Percentiles rank a stretch among this genome's conserved stretches.
phyloP scores from a whole-genome alignment of 768 basidiomycete species.

The Boletus patriciae region DNA sequence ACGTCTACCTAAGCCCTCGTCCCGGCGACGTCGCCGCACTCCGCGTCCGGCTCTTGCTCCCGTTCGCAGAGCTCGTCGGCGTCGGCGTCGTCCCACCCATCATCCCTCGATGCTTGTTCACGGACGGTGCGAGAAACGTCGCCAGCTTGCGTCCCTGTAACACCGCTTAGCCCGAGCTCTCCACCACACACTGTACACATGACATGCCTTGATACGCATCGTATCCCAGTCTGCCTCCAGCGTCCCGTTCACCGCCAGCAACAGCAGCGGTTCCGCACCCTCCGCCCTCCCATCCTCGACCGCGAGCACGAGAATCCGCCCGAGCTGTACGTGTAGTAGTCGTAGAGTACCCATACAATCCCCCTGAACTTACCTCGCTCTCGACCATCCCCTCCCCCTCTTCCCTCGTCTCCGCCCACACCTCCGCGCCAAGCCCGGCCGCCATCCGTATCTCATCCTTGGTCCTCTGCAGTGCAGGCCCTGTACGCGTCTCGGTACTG shows the following conservation, averaged over 20 bases:
- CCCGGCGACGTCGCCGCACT: slow-evolving; percentile 33
- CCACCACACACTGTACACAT: slow-evolving; percentile 15
- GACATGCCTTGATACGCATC: slow-evolving; percentile 58
- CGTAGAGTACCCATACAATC: background rate
- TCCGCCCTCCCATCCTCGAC: slow-evolving; percentile 43
- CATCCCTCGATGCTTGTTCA: slow-evolving; percentile 37
- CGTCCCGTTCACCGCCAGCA: slow-evolving; percentile 68
- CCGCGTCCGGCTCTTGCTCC: slow-evolving; percentile 27
- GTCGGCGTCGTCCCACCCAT: slow-evolving; percentile 17
- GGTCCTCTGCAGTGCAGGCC: slow-evolving; percentile 33
- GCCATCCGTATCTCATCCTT: slow-evolving; percentile 76
- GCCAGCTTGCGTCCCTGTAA: slow-evolving; percentile 34
- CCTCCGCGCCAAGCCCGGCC: slow-evolving; percentile 69
- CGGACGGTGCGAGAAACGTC: slow-evolving; percentile 35
- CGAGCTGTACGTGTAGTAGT: slow-evolving; percentile 46
- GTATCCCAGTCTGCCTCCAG: slow-evolving; percentile 64
- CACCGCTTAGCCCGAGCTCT: background rate
- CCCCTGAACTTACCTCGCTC: slow-evolving; percentile 58
- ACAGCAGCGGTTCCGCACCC: slow-evolving; percentile 52
- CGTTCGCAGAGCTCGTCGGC: slow-evolving; percentile 7
- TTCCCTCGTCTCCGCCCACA: slow-evolving; percentile 75
- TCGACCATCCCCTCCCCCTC: slow-evolving; percentile 63
- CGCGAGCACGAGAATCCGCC: slow-evolving; percentile 67
- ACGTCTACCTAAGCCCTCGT: too few relatives aligned
- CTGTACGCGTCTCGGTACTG: slow-evolving; percentile 5